Percentiles rank a stretch among this genome's conserved stretches.
phyloP scores from a whole-genome alignment of 164 flowering plant species.

The Berberis vulgaris region DNA sequence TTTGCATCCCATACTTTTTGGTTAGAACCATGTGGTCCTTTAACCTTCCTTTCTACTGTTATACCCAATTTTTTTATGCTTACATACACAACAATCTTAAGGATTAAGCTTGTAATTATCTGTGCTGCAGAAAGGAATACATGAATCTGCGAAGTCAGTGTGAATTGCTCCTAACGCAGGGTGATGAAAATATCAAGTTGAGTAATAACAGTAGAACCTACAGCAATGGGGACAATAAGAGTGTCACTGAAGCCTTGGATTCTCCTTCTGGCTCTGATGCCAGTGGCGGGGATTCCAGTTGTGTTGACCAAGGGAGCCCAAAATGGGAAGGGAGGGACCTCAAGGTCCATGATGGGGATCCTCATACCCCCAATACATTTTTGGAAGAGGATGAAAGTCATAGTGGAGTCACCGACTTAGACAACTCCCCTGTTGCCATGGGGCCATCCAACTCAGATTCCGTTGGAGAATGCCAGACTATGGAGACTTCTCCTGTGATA shows the following conservation, averaged over 20 bases:
- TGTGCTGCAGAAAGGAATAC: slow-evolving; percentile 40
- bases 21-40: background rate
- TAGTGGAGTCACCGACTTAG: slow-evolving; percentile 13
- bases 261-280: slow-evolving; percentile 40
- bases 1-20: too few species aligned
- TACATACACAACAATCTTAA: background rate
- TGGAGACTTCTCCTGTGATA: slow-evolving; percentile 4
- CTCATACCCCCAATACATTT: slow-evolving; percentile 13
- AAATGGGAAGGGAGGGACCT: slow-evolving; percentile 28
- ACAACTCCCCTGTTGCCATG: slow-evolving; percentile 6
- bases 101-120: slow-evolving; percentile 1
- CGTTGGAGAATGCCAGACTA: slow-evolving; percentile 5
- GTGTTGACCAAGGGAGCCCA: slow-evolving; percentile 40
- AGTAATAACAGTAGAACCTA: slow-evolving; percentile 14
- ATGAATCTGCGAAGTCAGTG: slow-evolving; percentile 37
- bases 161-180: slow-evolving; percentile 16
- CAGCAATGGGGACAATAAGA: slow-evolving; percentile 13
- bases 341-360: slow-evolving; percentile 9
- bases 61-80: background rate
- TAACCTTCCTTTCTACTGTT: background rate
- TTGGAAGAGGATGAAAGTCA: slow-evolving; percentile 28
- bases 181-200: slow-evolving; percentile 10
- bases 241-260: slow-evolving; percentile 19
- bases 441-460: slow-evolving; percentile 18
- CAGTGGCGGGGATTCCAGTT: slow-evolving; percentile 63